Conservation (phyloP, 805 yeast genomes). For the Starmerella khaoyaiensis region DNA sequence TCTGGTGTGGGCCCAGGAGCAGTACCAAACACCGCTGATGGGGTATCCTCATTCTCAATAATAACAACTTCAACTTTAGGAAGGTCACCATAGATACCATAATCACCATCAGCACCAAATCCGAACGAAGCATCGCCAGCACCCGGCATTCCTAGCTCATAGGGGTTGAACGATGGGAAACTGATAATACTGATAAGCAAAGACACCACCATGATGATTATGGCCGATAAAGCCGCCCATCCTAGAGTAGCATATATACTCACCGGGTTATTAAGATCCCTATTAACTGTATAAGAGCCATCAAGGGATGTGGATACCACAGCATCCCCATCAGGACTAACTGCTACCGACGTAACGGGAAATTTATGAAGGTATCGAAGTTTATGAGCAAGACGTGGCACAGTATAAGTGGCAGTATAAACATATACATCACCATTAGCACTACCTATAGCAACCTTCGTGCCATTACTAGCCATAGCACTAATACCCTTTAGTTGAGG, state of each 20-base stretch:
- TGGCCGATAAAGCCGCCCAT: slow-evolving; percentile 15
- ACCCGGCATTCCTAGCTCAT: not conserved
- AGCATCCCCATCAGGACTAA: slow-evolving; percentile 10
- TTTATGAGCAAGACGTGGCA: slow-evolving; percentile 4
- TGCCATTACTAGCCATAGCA: slow-evolving; percentile 16
- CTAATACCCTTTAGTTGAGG: slow-evolving; percentile 16
- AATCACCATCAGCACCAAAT: not conserved
- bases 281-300: slow-evolving; percentile 16
- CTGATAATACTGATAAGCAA: slow-evolving; percentile 1
- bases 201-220: slow-evolving; percentile 12
- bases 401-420: slow-evolving; percentile 1
- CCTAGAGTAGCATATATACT: slow-evolving; percentile 9
- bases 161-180: slow-evolving; percentile 1
- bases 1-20: slow-evolving; percentile 3
- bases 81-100: not conserved
- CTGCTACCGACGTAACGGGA: slow-evolving; percentile 20
- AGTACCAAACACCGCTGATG: slow-evolving; percentile 2
- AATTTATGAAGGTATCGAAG: slow-evolving; percentile 13
- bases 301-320: slow-evolving; percentile 20
- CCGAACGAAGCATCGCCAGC: not conserved
- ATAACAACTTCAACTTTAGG: not conserved
- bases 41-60: not conserved
- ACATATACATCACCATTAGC: slow-evolving; percentile 20
- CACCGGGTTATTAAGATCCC: not conserved
- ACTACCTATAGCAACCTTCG: slow-evolving; percentile 17